These are phyloP conservation scores for Pichia ethanolica DNA, from an alignment of 805 yeast species.

Conservation along the genomic window DNA sequence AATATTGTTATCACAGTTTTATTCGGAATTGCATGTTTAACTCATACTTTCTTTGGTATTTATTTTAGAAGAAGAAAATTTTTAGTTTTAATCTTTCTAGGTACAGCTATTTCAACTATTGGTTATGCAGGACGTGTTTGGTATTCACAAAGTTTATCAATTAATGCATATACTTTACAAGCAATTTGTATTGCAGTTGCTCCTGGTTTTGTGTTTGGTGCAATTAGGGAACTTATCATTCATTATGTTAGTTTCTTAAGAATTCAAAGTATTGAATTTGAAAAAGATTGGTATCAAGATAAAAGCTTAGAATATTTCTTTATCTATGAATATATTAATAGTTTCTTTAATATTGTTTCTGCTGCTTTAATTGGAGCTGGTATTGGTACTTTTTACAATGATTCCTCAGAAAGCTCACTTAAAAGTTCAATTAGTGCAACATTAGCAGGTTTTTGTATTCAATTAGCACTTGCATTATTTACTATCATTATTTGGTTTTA, in stretches of 20 bases:
- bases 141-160: neutral
- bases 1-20: neutral
- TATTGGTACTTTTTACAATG: neutral
- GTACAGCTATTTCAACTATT: neutral
- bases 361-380: neutral
- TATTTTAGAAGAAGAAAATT: neutral
- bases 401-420: neutral
- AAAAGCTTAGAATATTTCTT: neutral
- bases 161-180: neutral
- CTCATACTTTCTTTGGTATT: neutral
- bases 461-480: neutral
- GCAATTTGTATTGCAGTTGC: neutral
- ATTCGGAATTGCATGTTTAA: neutral
- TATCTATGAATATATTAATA: neutral
- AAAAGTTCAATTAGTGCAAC: neutral
- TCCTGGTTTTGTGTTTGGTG: neutral
- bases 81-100: neutral
- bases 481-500: neutral
- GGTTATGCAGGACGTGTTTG: slow-evolving; percentile 1
- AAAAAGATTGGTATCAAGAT: neutral
- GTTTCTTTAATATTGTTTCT: neutral
- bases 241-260: neutral
- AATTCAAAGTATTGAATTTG: neutral
- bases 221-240: neutral
- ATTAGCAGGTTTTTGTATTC: neutral